Evolutionary conservation across 495 filamentous ascomycete genomes (phyloP), one percentile per base, ranked within the genome.

Genomic region (Podospora tetraspora): DNA sequence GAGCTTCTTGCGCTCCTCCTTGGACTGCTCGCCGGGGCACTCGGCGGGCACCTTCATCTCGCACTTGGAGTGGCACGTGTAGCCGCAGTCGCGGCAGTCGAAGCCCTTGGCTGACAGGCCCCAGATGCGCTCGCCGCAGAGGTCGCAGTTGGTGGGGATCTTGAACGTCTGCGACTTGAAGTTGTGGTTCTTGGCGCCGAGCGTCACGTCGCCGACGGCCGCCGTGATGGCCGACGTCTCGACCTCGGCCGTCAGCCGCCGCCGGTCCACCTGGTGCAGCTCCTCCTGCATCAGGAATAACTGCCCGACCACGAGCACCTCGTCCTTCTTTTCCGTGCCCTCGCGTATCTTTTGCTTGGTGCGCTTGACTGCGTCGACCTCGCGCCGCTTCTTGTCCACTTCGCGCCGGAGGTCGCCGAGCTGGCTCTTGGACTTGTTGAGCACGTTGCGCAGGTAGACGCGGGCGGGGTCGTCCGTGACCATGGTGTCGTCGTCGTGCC

Each of bases 111-210:
- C 95, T 2, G 91, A 93, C 16, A 99, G 76, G 3, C 95, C 95
- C 95, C 95, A 98, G 75, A 98, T 97, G 11, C 94, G 86, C 71
- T 99, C 95, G 5, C 93, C 92, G 70, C 95, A 99, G 5, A 97
- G 84, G 74, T 99, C 94, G 78, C 95, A 99, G 75, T 97, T 98
- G 5, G 95, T 99, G 0, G 96, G 96, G 64, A 99, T 96, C 75
- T 97, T 98, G 85, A 97, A 98, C 0, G 94, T 98, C 72, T 97
- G 91, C 37, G 92, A 90, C 76, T 94, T 95, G 86, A 99, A 98
- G 71, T 94, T 93, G 78, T 99, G 95, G 71, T 91, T 96, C 74
- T 91, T 91, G 8, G 94, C 92, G 11, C 96, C 94, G 4, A 96
- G 78, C 1, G 93, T 95, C 57, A 99, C 82, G 76, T 99, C 95